A percentile compares a stretch with the other conserved stretches of the same genome.
phyloP scores from a whole-genome alignment of 192 early-diverging fungal species.

The Backusella sp. region DNA sequence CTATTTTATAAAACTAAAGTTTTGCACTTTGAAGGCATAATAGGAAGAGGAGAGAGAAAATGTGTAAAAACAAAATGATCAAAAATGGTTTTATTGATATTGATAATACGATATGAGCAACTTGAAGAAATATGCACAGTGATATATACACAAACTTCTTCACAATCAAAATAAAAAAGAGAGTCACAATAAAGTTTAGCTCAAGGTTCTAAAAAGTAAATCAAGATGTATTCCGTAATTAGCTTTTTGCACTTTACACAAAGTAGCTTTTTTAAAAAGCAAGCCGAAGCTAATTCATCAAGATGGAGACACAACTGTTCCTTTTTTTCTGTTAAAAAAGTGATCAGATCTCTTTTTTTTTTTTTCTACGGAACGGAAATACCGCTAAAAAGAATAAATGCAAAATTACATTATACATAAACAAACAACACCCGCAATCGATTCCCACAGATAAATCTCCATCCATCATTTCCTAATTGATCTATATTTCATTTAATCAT shows the following conservation, averaged over 20 bases:
- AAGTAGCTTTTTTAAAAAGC: background rate
- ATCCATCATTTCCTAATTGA: constrained; percentile 2
- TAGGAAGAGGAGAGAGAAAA: background rate
- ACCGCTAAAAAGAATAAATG: background rate
- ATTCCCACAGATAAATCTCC: background rate
- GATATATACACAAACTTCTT: background rate
- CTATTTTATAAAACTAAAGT: background rate
- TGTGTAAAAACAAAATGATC: background rate
- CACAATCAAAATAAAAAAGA: background rate
- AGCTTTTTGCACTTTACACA: background rate
- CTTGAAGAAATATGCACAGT: background rate
- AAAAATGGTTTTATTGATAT: background rate
- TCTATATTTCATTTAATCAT: background rate
- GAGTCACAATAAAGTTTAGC: background rate
- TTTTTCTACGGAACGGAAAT: background rate
- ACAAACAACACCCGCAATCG: background rate
- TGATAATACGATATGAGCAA: background rate
- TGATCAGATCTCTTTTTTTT: background rate
- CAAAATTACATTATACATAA: background rate
- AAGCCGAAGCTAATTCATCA: background rate
- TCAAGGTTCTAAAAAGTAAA: background rate
- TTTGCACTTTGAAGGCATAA: too few species aligned
- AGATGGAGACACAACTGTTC: background rate
- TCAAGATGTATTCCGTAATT: background rate
- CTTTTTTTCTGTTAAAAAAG: background rate